These are phyloP conservation scores for Camptophora hylomeconis DNA, from an alignment of 2,329 filamentous ascomycete genomes.

Conservation along the genomic window DNA sequence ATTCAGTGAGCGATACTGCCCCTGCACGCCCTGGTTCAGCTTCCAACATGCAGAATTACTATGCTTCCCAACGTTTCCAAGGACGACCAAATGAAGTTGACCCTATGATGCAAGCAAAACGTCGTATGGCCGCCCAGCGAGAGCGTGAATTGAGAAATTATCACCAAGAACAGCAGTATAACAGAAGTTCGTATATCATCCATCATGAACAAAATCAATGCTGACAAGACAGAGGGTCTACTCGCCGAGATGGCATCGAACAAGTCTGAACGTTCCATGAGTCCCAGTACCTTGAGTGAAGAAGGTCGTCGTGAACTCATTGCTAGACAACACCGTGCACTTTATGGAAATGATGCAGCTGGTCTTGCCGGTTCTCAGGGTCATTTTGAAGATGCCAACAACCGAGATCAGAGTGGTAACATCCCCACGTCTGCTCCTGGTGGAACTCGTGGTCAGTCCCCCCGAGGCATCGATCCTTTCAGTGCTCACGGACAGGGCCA, in stretches of 20 bases:
- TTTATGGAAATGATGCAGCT: constrained; percentile 66
- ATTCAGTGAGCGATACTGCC: constrained; percentile 76
- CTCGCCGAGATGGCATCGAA: constrained; percentile 54
- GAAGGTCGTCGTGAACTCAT: constrained; percentile 93
- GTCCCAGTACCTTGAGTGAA: constrained; percentile 78
- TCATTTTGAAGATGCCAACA: constrained; percentile 53
- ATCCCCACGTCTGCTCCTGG: constrained; percentile 35
- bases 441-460: constrained; percentile 63
- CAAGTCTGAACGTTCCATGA: constrained; percentile 79
- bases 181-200: constrained; percentile 71
- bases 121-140: constrained; percentile 96
- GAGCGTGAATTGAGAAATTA: constrained; percentile 99
- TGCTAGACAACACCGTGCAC: constrained; percentile 82
- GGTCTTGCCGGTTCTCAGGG: constrained; percentile 54
- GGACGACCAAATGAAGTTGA: constrained; percentile 82
- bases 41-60: constrained; percentile 83
- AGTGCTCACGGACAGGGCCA: constrained; percentile 30
- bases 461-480: constrained; percentile 64
- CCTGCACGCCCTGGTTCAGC: constrained; percentile 54
- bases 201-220: constrained; percentile 7
- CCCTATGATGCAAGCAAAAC: constrained; percentile 98
- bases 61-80: constrained; percentile 85
- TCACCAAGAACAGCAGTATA: constrained; percentile 99
- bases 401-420: constrained; percentile 53
- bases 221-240: constrained; percentile 44